These are phyloP conservation scores for Beverwykella pulmonaria DNA, from an alignment of 495 filamentous ascomycete genomes.

Conservation along the genomic window DNA sequence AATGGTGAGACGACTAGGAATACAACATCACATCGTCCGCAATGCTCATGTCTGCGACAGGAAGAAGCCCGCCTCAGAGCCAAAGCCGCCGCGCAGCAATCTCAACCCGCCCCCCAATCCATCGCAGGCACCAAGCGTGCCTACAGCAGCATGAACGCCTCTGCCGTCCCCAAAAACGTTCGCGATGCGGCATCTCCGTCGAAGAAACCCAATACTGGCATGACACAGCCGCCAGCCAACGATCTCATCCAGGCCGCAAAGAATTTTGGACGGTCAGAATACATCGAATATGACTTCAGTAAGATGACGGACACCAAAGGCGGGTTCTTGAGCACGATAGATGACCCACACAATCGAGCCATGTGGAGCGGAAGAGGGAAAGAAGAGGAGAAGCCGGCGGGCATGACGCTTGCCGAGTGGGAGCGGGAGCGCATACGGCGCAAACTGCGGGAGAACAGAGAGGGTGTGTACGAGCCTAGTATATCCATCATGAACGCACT, in stretches of 20 bases:
- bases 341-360: conserved; percentile 86
- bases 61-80: conserved; percentile 90
- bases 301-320: conserved; percentile 98
- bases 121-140: conserved; percentile 61
- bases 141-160: conserved; percentile 63
- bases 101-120: conserved; percentile 43
- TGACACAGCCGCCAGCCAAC: conserved; percentile 49
- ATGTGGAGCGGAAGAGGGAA: conserved; percentile 48
- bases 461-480: conserved; percentile 84
- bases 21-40: conserved; percentile 41
- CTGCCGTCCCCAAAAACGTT: conserved; percentile 58
- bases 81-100: conserved; percentile 73
- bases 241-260: conserved; percentile 67
- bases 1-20: conserved; percentile 46
- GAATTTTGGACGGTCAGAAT: conserved; percentile 75
- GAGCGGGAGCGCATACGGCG: conserved; percentile 73
- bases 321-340: conserved; percentile 82
- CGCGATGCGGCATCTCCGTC: conserved; percentile 56
- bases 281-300: conserved; percentile 94
- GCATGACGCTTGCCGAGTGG: conserved; percentile 95
- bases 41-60: conserved; percentile 49
- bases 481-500: conserved; percentile 65
- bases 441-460: conserved; percentile 68
- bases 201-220: conserved; percentile 23
- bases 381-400: conserved; percentile 71